phyloP scores from a whole-genome alignment of 1,139 yeast species.

The Suhomyces terraborum region DNA sequence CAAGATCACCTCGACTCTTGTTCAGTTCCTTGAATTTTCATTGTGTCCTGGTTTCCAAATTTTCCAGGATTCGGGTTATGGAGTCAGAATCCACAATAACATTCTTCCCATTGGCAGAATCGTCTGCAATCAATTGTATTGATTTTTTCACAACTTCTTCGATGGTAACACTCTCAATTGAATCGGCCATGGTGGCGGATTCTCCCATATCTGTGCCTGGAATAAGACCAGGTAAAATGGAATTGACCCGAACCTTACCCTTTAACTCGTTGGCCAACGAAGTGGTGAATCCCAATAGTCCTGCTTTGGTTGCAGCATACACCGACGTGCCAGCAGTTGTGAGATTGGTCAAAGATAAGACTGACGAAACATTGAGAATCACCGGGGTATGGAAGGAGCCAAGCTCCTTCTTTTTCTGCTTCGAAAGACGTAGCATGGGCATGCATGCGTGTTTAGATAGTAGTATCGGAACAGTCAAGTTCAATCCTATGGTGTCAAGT shows the following conservation, averaged over 20 bases:
- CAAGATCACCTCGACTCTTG: too few species aligned
- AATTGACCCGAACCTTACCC: constrained; percentile 56
- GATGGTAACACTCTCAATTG: constrained; percentile 22
- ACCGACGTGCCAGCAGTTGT: constrained; percentile 64
- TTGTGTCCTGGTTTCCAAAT: neutral
- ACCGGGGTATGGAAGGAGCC: constrained; percentile 22
- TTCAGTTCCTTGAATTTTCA: too few species aligned
- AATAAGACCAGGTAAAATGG: constrained; percentile 74
- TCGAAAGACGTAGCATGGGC: constrained; percentile 47
- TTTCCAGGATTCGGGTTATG: neutral
- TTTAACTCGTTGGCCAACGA: constrained; percentile 66
- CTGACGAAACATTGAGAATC: constrained; percentile 71
- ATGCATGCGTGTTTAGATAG: constrained; percentile 48
- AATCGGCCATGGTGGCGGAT: constrained; percentile 26
- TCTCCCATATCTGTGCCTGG: constrained; percentile 72
- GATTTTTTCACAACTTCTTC: constrained; percentile 33
- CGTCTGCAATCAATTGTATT: constrained; percentile 32
- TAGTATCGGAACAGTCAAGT: constrained; percentile 67
- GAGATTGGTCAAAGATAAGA: constrained; percentile 52
- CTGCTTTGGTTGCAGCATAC: constrained; percentile 83
- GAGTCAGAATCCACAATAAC: neutral
- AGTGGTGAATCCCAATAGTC: constrained; percentile 65
- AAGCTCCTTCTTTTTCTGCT: constrained; percentile 1
- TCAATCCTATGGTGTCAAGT: constrained; percentile 53
- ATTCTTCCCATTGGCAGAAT: constrained; percentile 7